Percentiles rank a stretch among this genome's conserved stretches.
These are phyloP conservation scores for Neonothopanus nambi DNA, from an alignment of 1,284 basidiomycete genomes.

Conservation along the genomic window DNA sequence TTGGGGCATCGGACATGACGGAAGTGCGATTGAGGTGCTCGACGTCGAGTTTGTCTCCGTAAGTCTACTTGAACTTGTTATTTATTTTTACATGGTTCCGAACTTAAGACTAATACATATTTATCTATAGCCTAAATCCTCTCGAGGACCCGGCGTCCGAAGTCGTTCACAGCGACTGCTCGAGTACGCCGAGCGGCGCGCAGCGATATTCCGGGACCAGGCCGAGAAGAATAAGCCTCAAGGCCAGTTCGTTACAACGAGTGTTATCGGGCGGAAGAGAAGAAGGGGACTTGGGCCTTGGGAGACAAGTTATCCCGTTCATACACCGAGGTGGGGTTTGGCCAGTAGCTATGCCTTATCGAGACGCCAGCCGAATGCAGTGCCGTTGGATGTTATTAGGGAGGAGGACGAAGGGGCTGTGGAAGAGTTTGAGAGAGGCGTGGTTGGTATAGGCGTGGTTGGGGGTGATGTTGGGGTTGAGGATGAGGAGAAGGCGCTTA, in stretches of 20 bases:
- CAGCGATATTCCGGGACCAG: slow-evolving; percentile 43
- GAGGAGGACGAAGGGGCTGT: slow-evolving; percentile 33
- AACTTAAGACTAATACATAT: slow-evolving; percentile 10
- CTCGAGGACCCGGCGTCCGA: slow-evolving; percentile 47
- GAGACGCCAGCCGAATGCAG: slow-evolving; percentile 38
- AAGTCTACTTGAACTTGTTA: no score
- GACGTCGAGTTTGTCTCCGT: slow-evolving; percentile 63
- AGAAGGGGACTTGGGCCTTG: slow-evolving; percentile 33
- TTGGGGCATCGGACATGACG: slow-evolving; percentile 76
- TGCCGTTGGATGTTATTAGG: slow-evolving; percentile 35
- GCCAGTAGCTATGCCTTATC: neutral
- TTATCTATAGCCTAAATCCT: slow-evolving; percentile 42
- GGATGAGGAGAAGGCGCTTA: slow-evolving; percentile 2
- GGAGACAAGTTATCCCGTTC: slow-evolving; percentile 16
- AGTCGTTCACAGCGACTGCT: slow-evolving; percentile 64
- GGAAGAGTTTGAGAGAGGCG: slow-evolving; percentile 11
- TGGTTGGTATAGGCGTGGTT: neutral
- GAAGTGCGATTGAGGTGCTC: slow-evolving; percentile 70
- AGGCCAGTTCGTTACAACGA: slow-evolving; percentile 21
- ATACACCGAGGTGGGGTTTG: neutral
- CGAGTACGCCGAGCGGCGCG: slow-evolving; percentile 64
- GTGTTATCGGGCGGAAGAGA: slow-evolving; percentile 39
- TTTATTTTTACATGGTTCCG: slow-evolving; percentile 10
- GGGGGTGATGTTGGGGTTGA: no score
- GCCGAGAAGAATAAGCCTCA: slow-evolving; percentile 6